Evolutionary conservation across 1,284 basidiomycete species (phyloP).

Genomic region (Hymenochaete sp.): DNA sequence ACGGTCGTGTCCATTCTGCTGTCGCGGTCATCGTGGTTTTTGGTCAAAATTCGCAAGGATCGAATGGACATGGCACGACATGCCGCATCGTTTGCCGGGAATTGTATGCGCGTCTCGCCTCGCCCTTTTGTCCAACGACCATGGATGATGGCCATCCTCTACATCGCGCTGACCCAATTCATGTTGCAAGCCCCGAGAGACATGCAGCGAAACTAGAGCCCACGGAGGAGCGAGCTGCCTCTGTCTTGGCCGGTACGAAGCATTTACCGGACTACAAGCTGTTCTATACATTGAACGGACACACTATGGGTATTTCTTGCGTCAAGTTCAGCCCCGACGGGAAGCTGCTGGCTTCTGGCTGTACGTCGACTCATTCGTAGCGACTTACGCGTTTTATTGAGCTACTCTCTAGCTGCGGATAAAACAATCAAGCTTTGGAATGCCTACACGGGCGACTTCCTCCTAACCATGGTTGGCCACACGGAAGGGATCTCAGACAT

Average conservation of each 20-base stretch:
- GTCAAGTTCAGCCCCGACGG: conserved; percentile 78
- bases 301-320: conserved; percentile 64
- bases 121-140: background rate
- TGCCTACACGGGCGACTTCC: conserved; percentile 56
- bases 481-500: conserved; percentile 82
- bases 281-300: conserved; percentile 57
- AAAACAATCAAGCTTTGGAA: conserved; percentile 76
- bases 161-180: conserved; percentile 16
- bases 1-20: conserved; percentile 58
- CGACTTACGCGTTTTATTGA: conserved; percentile 16
- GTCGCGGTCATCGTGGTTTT: conserved; percentile 34
- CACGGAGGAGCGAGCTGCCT: conserved; percentile 1
- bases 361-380: conserved; percentile 35
- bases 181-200: conserved; percentile 16
- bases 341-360: conserved; percentile 61
- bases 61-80: background rate
- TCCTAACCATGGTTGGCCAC: conserved; percentile 64
- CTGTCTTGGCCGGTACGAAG: conserved; percentile 11
- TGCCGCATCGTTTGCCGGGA: background rate
- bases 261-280: conserved; percentile 32
- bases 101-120: background rate
- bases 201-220: conserved; percentile 10
- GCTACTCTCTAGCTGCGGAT: conserved; percentile 59
- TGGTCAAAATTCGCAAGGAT: conserved; percentile 9
- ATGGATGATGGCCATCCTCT: conserved; percentile 2